These are phyloP conservation scores for Plasmodium ovale DNA, from an alignment of 169 alveolate genomes.

Conservation along the genomic window DNA sequence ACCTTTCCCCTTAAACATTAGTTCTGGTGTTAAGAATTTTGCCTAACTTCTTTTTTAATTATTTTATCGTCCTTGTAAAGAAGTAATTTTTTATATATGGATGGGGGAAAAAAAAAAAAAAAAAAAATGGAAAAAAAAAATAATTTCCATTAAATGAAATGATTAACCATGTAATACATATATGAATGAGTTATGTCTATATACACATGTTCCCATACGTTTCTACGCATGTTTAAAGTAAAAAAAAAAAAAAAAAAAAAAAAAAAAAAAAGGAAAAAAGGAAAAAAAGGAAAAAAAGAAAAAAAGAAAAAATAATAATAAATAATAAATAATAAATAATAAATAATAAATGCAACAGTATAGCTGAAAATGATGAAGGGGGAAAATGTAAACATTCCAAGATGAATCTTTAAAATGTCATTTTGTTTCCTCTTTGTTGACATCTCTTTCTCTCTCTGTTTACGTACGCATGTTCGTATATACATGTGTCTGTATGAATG, in stretches of 20 bases:
- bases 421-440: slow-evolving; percentile 1
- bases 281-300: too few species aligned
- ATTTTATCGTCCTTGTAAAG: slow-evolving; percentile 61
- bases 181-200: too few species aligned
- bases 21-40: too few species aligned
- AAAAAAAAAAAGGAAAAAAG: too few species aligned
- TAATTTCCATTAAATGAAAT: slow-evolving; percentile 46
- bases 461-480: background rate
- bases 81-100: slow-evolving; percentile 23
- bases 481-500: background rate
- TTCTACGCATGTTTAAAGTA: too few species aligned
- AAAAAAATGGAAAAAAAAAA: slow-evolving; percentile 47
- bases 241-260: too few species aligned
- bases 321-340: slow-evolving; percentile 2
- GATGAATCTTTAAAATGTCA: background rate
- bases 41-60: too few species aligned
- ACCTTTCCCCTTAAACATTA: too few species aligned
- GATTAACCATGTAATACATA: slow-evolving; percentile 31
- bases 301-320: background rate
- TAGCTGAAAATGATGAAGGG: slow-evolving; percentile 42
- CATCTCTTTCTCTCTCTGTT: background rate
- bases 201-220: too few species aligned
- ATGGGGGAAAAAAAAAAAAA: slow-evolving; percentile 22
- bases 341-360: slow-evolving; percentile 18
- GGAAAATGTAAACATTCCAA: background rate